phyloP scores from a whole-genome alignment of 345 rosid genomes.

The Garcia nutans region DNA sequence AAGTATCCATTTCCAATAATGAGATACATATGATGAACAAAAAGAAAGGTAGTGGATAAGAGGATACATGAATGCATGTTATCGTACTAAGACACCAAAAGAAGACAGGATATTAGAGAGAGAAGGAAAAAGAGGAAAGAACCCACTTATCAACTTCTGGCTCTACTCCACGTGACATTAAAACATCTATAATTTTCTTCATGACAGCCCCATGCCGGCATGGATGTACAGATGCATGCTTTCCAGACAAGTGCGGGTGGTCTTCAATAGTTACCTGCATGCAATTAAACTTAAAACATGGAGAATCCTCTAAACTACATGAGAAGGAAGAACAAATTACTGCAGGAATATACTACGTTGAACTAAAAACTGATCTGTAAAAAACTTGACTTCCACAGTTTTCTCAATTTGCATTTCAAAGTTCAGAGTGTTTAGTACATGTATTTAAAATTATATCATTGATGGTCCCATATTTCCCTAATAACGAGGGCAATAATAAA shows the following conservation, averaged over 20 bases:
- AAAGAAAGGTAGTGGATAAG: neutral
- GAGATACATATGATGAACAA: neutral
- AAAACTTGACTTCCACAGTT: neutral
- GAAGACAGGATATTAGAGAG: neutral
- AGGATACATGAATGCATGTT: neutral
- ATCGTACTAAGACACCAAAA: neutral
- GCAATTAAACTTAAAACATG: neutral
- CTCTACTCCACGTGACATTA: constrained; percentile 94
- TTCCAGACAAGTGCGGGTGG: constrained; percentile 96
- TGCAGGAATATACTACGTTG: neutral
- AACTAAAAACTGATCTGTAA: neutral
- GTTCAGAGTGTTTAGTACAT: neutral
- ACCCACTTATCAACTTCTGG: constrained; percentile 97
- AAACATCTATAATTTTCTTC: constrained; percentile 96
- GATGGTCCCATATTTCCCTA: no score
- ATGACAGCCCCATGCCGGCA: constrained; percentile 98
- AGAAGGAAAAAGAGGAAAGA: constrained; percentile 6
- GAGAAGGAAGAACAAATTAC: neutral
- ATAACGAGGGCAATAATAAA: no score
- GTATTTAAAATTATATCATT: no score
- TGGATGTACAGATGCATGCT: constrained; percentile 99
- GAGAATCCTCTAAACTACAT: neutral
- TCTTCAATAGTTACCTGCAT: constrained; percentile 92
- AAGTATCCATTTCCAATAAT: neutral
- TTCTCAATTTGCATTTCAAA: neutral